Conservation (phyloP, 441 rosid genomes). For the Geranium incanum region DNA sequence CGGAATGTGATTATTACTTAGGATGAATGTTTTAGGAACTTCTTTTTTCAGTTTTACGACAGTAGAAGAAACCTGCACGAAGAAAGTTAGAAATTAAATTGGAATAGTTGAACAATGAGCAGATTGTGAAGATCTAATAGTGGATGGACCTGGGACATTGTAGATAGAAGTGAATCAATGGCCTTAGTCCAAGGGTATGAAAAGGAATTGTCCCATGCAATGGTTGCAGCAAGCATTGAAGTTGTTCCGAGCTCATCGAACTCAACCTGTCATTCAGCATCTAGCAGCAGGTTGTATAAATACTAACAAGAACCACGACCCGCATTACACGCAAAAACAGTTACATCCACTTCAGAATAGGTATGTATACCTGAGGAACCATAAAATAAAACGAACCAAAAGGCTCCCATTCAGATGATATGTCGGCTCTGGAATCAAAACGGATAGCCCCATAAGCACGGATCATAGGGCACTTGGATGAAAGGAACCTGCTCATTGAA, state of each 20-base stretch:
- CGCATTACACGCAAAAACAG: not conserved
- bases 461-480: slow-evolving; percentile 57
- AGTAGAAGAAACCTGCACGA: slow-evolving; percentile 49
- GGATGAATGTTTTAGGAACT: slow-evolving; percentile 41
- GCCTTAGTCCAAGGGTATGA: slow-evolving; percentile 62
- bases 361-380: slow-evolving; percentile 66
- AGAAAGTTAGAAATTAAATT: not conserved
- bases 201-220: slow-evolving; percentile 78
- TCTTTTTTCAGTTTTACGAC: slow-evolving; percentile 35
- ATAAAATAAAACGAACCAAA: slow-evolving; percentile 86
- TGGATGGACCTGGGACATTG: slow-evolving; percentile 45
- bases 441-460: slow-evolving; percentile 94
- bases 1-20: slow-evolving; percentile 58
- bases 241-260: slow-evolving; percentile 73
- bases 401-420: slow-evolving; percentile 73
- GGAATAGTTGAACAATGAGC: too few relatives aligned
- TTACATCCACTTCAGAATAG: not conserved
- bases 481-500: slow-evolving; percentile 44
- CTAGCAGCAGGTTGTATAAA: slow-evolving; percentile 30
- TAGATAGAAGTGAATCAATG: slow-evolving; percentile 42
- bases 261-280: slow-evolving; percentile 62
- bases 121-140: too few relatives aligned
- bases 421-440: slow-evolving; percentile 55
- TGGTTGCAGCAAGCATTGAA: slow-evolving; percentile 71
- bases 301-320: slow-evolving; percentile 22